A percentile compares a stretch with the other conserved stretches of the same genome.
Conservation (phyloP, 768 basidiomycete genomes). For the Trametes sanguinea region DNA sequence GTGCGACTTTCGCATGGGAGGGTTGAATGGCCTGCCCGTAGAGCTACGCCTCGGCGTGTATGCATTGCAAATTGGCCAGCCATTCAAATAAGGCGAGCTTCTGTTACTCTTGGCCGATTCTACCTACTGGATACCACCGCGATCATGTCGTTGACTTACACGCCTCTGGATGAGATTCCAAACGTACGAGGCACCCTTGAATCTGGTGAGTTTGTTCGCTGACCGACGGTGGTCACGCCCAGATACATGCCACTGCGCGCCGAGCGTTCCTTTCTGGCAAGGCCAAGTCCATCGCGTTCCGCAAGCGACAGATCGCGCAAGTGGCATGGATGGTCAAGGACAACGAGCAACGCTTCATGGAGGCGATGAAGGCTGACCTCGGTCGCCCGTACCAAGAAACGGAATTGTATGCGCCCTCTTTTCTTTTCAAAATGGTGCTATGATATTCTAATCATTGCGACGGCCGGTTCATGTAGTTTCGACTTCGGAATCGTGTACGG, state of each 20-base stretch:
- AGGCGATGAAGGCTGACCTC: slow-evolving; percentile 61
- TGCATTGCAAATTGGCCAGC: neutral
- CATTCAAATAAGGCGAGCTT: neutral
- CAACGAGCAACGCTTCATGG: slow-evolving; percentile 60
- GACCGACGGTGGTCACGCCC: neutral
- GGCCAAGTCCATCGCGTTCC: slow-evolving; percentile 58
- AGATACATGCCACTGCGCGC: slow-evolving; percentile 60
- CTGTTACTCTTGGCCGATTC: neutral
- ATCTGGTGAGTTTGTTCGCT: neutral
- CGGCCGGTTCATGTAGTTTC: slow-evolving; percentile 41
- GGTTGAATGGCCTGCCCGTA: neutral
- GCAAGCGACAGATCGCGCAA: slow-evolving; percentile 73
- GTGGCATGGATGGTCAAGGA: slow-evolving; percentile 75
- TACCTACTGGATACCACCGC: neutral
- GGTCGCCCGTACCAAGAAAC: slow-evolving; percentile 62
- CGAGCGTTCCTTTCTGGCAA: slow-evolving; percentile 66
- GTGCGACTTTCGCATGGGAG: neutral
- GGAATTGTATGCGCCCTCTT: slow-evolving; percentile 42
- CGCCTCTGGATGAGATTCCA: slow-evolving; percentile 29
- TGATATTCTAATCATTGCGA: too few relatives aligned
- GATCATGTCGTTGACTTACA: neutral
- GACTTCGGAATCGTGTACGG: slow-evolving; percentile 57
- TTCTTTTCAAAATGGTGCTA: neutral
- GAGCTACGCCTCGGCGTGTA: neutral
- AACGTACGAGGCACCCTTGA: slow-evolving; percentile 12